Evolutionary conservation across 257 asterid species (phyloP), one percentile per base, ranked within the genome.

Genomic region (Coffea canephora): DNA sequence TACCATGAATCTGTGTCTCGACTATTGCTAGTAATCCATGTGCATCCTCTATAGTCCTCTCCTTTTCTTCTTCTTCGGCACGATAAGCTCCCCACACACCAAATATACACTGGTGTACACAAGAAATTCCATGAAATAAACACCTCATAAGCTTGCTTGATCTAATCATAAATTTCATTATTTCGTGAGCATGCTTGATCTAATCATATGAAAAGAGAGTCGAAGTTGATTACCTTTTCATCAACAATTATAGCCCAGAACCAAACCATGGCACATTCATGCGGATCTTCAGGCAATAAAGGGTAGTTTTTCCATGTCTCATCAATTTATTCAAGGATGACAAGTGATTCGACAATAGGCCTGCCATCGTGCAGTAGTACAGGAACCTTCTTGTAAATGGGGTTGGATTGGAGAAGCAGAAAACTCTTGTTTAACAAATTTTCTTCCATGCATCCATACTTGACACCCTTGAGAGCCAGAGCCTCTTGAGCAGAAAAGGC

Each of bases 211-310:
- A 23, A 27, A 49, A 13, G 2, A 9, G 0, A 48, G 6, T 80
- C 43, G 25, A 64, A 49, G 5, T 3, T 49, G 16, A 16, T 0
- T 84, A 84, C 94, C 91, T 81, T 90, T 18, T 90, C 88, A 80
- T 90, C 94, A 49, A 77, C 83, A 75, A 80, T 83, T 75, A 77
- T 85, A 46, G 92, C 91, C 91, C 89, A 90, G 82, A 88, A 88
- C 75, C 90, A 89, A 64, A 87, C 90, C 66, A 54, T 5, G 48
- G 91, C 82, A 69, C 87, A 69, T n/a, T 88, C 86, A 55, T 77
- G 70, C 2, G 92, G 89, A 84, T 88, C 89, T 71, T 76, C 34
- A 5, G 89, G 90, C 82, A 87, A 79, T 12, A 81, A 5, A n/a
- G 85, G 79, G 80, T 31, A 54, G 49, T 46, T 45, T 39, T 80